These are phyloP conservation scores for Hypoxylon trugodes DNA, from an alignment of 495 filamentous ascomycete genomes.

Conservation along the genomic window DNA sequence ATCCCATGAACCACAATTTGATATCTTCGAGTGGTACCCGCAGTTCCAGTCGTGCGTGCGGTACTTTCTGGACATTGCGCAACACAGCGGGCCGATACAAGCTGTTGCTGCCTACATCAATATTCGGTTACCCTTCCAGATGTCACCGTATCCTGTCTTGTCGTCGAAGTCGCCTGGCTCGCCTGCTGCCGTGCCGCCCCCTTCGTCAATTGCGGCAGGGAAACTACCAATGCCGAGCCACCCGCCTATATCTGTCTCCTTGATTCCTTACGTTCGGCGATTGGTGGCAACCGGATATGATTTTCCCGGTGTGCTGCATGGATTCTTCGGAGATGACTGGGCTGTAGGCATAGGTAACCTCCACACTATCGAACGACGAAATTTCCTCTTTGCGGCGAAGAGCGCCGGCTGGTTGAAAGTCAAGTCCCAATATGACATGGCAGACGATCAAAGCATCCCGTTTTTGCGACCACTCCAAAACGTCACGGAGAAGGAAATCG, in stretches of 20 bases:
- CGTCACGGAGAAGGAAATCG: conserved; percentile 80
- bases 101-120: conserved; percentile 93
- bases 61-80: conserved; percentile 93
- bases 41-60: conserved; percentile 89
- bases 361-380: conserved; percentile 89
- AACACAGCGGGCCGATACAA: conserved; percentile 83
- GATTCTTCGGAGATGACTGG: conserved; percentile 97
- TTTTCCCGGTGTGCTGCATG: conserved; percentile 81
- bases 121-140: conserved; percentile 77
- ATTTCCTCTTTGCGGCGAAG: conserved; percentile 95
- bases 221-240: conserved; percentile 40
- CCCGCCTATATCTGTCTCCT: conserved; percentile 64
- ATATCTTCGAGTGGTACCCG: conserved; percentile 94
- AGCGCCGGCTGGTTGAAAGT: conserved; percentile 86
- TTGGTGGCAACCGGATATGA: conserved; percentile 93
- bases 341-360: conserved; percentile 76
- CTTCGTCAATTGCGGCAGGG: conserved; percentile 38
- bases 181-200: conserved; percentile 38
- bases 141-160: conserved; percentile 44
- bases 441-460: conserved; percentile 79
- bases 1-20: conserved; percentile 63
- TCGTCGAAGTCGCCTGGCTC: conserved; percentile 44
- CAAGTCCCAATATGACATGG: conserved; percentile 89
- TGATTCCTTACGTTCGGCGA: conserved; percentile 89
- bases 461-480: conserved; percentile 83